Evolutionary conservation across 1,139 yeast genomes (phyloP).

Genomic region (Geotrichum macrosporum): DNA sequence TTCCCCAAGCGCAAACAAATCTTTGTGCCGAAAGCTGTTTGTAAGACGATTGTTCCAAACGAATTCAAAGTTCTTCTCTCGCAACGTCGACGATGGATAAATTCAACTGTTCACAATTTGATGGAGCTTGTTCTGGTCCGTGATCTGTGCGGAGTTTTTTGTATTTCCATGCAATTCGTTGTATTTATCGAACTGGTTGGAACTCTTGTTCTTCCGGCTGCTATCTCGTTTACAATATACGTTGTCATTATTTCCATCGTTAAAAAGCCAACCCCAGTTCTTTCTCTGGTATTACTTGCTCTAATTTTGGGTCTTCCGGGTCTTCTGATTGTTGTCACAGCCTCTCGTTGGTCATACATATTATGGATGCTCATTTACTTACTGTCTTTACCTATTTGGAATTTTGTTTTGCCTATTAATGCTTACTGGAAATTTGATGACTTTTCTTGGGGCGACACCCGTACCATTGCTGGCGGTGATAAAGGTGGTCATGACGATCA

Average conservation of each 20-base stretch:
- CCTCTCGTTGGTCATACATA: conserved; percentile 63
- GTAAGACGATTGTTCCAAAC: conserved; percentile 36
- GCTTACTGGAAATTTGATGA: conserved; percentile 94
- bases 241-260: conserved; percentile 68
- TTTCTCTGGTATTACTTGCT: conserved; percentile 71
- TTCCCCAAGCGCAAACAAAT: conserved; percentile 37
- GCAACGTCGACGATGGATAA: conserved; percentile 41
- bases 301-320: conserved; percentile 84
- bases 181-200: conserved; percentile 37
- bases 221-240: conserved; percentile 74
- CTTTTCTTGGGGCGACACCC: conserved; percentile 92
- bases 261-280: conserved; percentile 70
- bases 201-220: conserved; percentile 74
- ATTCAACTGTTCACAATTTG: conserved; percentile 38
- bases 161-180: conserved; percentile 39
- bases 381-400: conserved; percentile 83
- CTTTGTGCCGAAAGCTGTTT: conserved; percentile 36
- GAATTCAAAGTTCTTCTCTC: conserved; percentile 34
- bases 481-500: conserved; percentile 54
- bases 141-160: conserved; percentile 38
- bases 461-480: conserved; percentile 61
- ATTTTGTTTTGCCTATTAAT: conserved; percentile 75
- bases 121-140: conserved; percentile 35
- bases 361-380: conserved; percentile 75
- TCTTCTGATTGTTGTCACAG: conserved; percentile 68